Evolutionary conservation across 2,329 filamentous ascomycete genomes (phyloP).

Genomic region (Neofusicoccum laricinum): DNA sequence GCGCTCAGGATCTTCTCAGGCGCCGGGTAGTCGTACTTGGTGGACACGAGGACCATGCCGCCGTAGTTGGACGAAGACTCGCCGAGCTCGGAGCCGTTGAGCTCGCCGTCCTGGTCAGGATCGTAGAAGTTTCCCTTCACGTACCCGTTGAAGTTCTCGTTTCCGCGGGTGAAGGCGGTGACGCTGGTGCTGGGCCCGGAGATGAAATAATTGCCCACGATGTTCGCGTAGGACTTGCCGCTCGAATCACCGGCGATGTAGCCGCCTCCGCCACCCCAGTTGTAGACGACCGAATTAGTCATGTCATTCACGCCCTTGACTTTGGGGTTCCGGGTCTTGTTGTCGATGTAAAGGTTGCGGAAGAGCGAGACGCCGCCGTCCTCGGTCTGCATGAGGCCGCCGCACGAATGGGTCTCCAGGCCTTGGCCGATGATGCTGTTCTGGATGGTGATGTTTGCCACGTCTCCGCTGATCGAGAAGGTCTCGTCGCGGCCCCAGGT

Average conservation of each 20-base stretch:
- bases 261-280: constrained; percentile 54
- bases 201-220: constrained; percentile 58
- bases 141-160: constrained; percentile 53
- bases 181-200: constrained; percentile 51
- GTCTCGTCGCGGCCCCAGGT: constrained; percentile 58
- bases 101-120: constrained; percentile 46
- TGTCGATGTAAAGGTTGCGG: constrained; percentile 56
- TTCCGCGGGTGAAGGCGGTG: constrained; percentile 55
- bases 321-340: constrained; percentile 57
- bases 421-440: constrained; percentile 55
- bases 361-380: constrained; percentile 51
- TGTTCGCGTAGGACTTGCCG: constrained; percentile 49
- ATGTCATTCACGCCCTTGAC: constrained; percentile 38
- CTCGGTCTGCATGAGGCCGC: constrained; percentile 50
- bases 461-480: constrained; percentile 50
- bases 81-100: constrained; percentile 49
- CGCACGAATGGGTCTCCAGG: constrained; percentile 53
- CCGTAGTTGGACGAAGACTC: constrained; percentile 46
- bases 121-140: constrained; percentile 55
- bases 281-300: constrained; percentile 52
- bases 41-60: constrained; percentile 43
- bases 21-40: constrained; percentile 44
- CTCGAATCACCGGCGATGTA: constrained; percentile 54
- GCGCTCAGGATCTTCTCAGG: constrained; percentile 42
- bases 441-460: constrained; percentile 50